These are phyloP conservation scores for Myxozyma vanderwaltii DNA, from an alignment of 805 yeast genomes.

Conservation along the genomic window DNA sequence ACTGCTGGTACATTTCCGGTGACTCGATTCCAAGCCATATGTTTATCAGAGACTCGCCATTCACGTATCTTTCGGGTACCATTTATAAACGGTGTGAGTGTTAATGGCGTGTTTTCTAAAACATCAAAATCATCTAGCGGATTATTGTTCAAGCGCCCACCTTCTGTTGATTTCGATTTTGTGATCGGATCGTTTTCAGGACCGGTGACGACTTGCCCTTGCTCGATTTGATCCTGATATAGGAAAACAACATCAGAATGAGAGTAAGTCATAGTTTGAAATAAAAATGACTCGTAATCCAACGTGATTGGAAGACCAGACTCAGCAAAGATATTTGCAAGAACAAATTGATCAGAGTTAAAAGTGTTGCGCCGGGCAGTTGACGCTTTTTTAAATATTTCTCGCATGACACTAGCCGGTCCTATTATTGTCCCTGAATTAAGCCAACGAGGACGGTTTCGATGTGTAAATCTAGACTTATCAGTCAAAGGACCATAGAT, in stretches of 20 bases:
- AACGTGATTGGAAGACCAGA: conserved; percentile 16
- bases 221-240: conserved; percentile 17
- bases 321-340: conserved; percentile 20
- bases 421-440: conserved; percentile 26
- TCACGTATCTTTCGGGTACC: not conserved
- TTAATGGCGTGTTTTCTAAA: not conserved
- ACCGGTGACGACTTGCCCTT: not conserved
- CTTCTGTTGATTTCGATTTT: not conserved
- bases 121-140: not conserved
- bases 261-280: conserved; percentile 22
- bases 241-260: conserved; percentile 20
- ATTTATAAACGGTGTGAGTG: conserved; percentile 1
- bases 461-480: not conserved
- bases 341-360: conserved; percentile 16
- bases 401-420: conserved; percentile 11
- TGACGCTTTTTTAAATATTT: conserved; percentile 9
- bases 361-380: not conserved
- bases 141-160: not conserved
- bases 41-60: not conserved
- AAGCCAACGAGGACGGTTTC: conserved; percentile 26
- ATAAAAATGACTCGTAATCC: conserved; percentile 18
- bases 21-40: conserved; percentile 23
- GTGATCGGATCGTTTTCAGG: conserved; percentile 6
- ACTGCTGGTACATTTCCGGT: conserved; percentile 15
- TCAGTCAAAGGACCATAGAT: conserved; percentile 23